These are phyloP conservation scores for Candida railenensis DNA, from an alignment of 805 yeast species.

Conservation along the genomic window DNA sequence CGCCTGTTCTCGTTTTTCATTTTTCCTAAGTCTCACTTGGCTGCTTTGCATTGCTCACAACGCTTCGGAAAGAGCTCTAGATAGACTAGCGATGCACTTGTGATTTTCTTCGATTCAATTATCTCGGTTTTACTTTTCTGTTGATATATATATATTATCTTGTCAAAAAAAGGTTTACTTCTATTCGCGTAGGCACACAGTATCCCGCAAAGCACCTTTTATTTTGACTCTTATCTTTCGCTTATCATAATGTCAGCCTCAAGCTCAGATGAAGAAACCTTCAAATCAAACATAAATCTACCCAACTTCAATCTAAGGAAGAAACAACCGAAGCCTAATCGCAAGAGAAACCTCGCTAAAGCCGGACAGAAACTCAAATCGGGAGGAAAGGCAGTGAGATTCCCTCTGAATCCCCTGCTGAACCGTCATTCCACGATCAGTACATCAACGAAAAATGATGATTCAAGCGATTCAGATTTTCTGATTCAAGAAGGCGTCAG, in stretches of 20 bases:
- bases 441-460: conserved; percentile 22
- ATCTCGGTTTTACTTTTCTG: not conserved
- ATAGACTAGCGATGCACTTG: too few relatives aligned
- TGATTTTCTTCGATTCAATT: too few relatives aligned
- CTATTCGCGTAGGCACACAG: too few relatives aligned
- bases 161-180: too few relatives aligned
- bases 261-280: conserved; percentile 30
- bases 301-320: conserved; percentile 25
- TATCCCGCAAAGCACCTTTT: too few relatives aligned
- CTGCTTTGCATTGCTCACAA: not conserved
- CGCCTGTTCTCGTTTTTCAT: not conserved
- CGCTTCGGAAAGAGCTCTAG: not conserved
- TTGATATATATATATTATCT: too few relatives aligned
- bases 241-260: conserved; percentile 9
- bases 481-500: conserved; percentile 3
- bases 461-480: conserved; percentile 18
- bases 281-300: conserved; percentile 27
- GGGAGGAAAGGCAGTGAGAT: conserved; percentile 24
- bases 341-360: conserved; percentile 24
- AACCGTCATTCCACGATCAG: conserved; percentile 28
- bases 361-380: conserved; percentile 20
- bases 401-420: conserved; percentile 24
- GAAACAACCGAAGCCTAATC: conserved; percentile 14
- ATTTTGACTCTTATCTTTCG: not conserved
- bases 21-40: not conserved